phyloP scores from a whole-genome alignment of 2,329 filamentous ascomycete species.

The Botryotinia convoluta region DNA sequence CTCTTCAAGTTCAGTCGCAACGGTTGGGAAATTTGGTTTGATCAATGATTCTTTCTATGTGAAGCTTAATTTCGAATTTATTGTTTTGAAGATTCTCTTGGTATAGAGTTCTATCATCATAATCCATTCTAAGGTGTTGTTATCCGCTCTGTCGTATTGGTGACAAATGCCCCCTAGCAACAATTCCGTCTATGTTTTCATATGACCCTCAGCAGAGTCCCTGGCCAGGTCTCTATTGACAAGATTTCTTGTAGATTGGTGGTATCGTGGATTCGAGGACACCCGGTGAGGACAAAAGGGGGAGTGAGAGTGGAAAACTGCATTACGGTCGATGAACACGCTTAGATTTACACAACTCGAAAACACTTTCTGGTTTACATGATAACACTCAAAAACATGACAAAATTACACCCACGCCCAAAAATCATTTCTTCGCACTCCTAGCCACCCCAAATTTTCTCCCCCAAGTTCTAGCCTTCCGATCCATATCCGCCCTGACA shows the following conservation, averaged over 20 bases:
- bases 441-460: conserved; percentile 9
- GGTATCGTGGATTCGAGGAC: background rate
- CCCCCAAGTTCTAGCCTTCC: conserved; percentile 8
- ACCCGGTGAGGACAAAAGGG: background rate
- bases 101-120: background rate
- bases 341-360: no score
- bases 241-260: background rate
- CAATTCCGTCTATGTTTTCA: background rate
- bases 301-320: background rate
- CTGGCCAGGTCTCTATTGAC: background rate
- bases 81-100: background rate
- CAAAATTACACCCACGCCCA: background rate
- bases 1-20: background rate
- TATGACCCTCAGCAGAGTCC: fast-evolving
- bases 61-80: background rate
- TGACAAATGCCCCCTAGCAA: background rate
- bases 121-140: background rate
- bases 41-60: background rate
- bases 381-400: background rate
- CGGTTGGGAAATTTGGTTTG: background rate
- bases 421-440: background rate
- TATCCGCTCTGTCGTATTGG: background rate
- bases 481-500: conserved; percentile 16
- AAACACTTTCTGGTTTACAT: background rate
- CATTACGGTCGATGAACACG: background rate